Percentiles rank a stretch among this genome's conserved stretches.
These are phyloP conservation scores for Chaetomidium leptoderma DNA, from an alignment of 495 filamentous ascomycete genomes.

Conservation along the genomic window DNA sequence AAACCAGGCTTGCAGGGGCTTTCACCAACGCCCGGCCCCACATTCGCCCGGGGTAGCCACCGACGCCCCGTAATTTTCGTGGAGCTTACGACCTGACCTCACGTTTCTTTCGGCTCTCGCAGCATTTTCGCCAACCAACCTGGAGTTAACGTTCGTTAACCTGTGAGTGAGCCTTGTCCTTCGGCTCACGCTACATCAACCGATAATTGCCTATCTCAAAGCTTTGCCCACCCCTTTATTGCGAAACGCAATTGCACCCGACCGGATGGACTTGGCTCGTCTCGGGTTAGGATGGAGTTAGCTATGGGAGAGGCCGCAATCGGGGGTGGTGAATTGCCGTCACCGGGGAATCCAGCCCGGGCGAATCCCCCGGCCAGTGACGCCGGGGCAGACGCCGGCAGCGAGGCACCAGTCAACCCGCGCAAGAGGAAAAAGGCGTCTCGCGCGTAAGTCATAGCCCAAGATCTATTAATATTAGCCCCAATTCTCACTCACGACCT, in stretches of 20 bases:
- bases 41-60: too few relatives aligned
- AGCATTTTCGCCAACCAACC: neutral
- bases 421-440: slow-evolving; percentile 40
- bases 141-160: neutral
- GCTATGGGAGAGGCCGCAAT: neutral
- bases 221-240: neutral
- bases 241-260: neutral
- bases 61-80: too few relatives aligned
- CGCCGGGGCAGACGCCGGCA: slow-evolving; percentile 28
- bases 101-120: neutral
- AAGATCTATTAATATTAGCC: neutral
- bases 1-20: too few relatives aligned
- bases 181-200: neutral
- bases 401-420: slow-evolving; percentile 32
- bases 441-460: slow-evolving; percentile 29
- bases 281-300: slow-evolving; percentile 6
- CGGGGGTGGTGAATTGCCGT: neutral
- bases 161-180: neutral
- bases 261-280: neutral
- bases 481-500: neutral
- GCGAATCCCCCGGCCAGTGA: slow-evolving; percentile 19
- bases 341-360: neutral
- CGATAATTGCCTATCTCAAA: neutral
- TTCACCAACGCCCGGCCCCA: too few relatives aligned
- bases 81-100: too few relatives aligned